phyloP scores from a whole-genome alignment of 2,329 filamentous ascomycete genomes.

The Dothiorella sarmentorum region DNA sequence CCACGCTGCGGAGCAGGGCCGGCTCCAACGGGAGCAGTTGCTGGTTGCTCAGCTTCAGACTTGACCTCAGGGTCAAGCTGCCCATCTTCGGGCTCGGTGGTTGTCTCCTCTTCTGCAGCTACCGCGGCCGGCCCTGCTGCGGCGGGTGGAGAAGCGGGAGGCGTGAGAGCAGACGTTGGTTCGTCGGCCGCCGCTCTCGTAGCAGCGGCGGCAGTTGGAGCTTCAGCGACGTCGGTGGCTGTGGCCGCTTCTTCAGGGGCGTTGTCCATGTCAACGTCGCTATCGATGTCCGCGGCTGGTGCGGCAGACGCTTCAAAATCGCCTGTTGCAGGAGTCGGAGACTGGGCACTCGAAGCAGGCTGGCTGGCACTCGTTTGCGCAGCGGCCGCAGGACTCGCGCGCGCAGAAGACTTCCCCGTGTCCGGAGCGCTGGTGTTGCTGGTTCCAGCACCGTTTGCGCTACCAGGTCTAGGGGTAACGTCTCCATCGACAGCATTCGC shows the following conservation, averaged over 20 bases:
- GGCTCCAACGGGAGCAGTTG: not conserved
- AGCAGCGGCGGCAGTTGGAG: not conserved
- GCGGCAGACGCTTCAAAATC: not conserved
- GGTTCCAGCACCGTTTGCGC: conserved; percentile 27
- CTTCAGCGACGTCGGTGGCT: not conserved
- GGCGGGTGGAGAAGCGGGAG: conserved; percentile 13
- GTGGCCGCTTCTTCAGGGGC: conserved; percentile 9
- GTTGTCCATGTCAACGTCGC: conserved; percentile 23
- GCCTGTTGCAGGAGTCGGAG: not conserved
- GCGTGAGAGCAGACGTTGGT: conserved; percentile 6
- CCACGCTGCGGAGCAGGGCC: not conserved
- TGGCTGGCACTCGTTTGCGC: not conserved
- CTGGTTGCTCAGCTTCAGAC: not conserved
- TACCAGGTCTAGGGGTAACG: conserved; percentile 22
- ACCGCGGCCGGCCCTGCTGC: not conserved
- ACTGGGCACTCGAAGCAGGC: not conserved
- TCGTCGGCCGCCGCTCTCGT: not conserved
- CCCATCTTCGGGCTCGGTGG: not conserved
- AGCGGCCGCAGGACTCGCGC: conserved; percentile 16
- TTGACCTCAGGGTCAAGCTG: not conserved
- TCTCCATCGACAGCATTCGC: conserved; percentile 42
- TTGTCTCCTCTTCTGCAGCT: not conserved
- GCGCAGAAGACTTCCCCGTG: conserved; percentile 29
- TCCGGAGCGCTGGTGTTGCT: conserved; percentile 30
- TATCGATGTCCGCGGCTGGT: conserved; percentile 9